Evolutionary conservation across 2,329 filamentous ascomycete species (phyloP).

Genomic region (Diaporthe velutina): DNA sequence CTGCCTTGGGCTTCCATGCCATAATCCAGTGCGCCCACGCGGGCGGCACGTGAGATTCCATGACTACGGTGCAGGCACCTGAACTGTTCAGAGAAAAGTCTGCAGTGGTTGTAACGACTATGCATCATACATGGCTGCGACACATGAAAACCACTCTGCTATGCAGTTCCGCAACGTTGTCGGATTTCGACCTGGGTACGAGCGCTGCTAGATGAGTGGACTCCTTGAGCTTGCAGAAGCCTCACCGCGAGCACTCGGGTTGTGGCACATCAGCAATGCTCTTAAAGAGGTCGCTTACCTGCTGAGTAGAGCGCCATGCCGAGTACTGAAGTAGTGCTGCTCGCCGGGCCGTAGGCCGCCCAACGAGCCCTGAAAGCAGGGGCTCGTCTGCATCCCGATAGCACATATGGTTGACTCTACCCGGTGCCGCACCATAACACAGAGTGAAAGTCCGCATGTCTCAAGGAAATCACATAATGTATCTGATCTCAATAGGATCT

Average conservation of each 20-base stretch:
- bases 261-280: constrained; percentile 12
- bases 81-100: not conserved
- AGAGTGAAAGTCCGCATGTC: not conserved
- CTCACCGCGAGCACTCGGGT: not conserved
- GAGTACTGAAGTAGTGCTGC: not conserved
- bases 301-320: not conserved
- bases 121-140: constrained; percentile 28
- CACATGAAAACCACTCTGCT: constrained; percentile 9
- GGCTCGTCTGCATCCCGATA: not conserved
- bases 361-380: not conserved
- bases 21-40: constrained; percentile 29
- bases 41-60: constrained; percentile 22
- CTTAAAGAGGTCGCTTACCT: constrained; percentile 18
- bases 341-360: not conserved
- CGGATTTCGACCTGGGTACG: not conserved
- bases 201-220: not conserved
- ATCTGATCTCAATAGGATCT: not conserved
- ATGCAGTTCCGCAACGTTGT: not conserved
- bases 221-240: constrained; percentile 16
- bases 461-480: not conserved
- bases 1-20: not conserved
- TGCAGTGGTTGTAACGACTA: not conserved
- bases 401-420: not conserved
- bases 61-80: not conserved
- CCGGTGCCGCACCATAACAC: not conserved